Evolutionary conservation across 2,329 filamentous ascomycete genomes (phyloP), one percentile per base, ranked within the genome.

Genomic region (Aspergillus arachidicola): DNA sequence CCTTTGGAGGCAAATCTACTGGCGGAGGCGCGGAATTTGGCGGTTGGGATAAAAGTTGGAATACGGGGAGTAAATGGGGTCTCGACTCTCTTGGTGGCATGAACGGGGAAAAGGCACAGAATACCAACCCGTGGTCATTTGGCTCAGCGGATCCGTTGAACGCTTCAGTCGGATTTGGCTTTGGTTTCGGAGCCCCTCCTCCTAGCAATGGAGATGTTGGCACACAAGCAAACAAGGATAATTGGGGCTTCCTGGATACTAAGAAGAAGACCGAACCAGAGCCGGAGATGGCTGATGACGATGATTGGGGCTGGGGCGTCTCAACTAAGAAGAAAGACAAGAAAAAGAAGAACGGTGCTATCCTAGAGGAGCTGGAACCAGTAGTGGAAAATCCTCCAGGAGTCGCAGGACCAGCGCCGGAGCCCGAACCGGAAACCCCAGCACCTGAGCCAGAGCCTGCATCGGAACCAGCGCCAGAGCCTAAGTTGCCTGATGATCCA

Each of bases 41-140:
- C 56, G 78, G 81, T 45, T 91, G 88, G 87, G 86, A 86, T 38
- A 83, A 83, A 63, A 85, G 81, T 67, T 89, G 87, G 86, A 81
- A 78, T 65, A 83, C 84, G n/a, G 84, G 83, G 51, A 78, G 71
- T 59, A 78, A 77, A 62, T 84, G 79, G 81, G 73, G 70, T 57
- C 82, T 83, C 65, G 76, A 79, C 54, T 78, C 78, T 30, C 67
- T 77, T 21, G 74, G 71, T 56, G 72, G 73, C 16, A 62, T 63
- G 51, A 67, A 71, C 19, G 69, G 72, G 26, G 69, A 73, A 19
- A 73, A 75, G 60, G 71, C 74, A 14, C 72, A 72, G 28, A 73
- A 77, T 60, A 75, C 70, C 45, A 81, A 81, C 57, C 76, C 79
- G 21, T 83, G 81, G 81, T 76, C 74, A 28, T 68, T 70, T 32